Conservation (phyloP, 345 rosid genomes). For the Eucalyptus microcorys region DNA sequence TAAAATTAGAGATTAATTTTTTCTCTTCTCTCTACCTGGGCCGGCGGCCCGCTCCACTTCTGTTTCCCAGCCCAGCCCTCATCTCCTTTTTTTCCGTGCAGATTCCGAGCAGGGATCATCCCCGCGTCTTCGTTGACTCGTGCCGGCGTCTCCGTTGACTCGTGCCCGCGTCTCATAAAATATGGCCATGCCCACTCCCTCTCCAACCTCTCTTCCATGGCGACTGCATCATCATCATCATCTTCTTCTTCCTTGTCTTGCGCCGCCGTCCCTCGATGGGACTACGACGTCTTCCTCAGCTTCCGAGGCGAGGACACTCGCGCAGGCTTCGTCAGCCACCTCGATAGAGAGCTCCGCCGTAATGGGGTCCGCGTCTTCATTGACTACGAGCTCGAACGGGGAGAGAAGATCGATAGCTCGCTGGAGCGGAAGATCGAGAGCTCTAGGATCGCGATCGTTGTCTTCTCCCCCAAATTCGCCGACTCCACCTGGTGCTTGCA, state of each 20-base stretch:
- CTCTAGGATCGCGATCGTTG: neutral
- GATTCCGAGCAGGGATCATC: too few species aligned
- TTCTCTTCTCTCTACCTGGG: too few species aligned
- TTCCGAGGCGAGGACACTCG: constrained; percentile 15
- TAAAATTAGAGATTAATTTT: too few species aligned
- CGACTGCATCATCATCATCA: neutral
- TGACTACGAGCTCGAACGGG: neutral
- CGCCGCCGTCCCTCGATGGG: neutral
- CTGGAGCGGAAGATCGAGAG: constrained; percentile 3
- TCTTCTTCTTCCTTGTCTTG: neutral
- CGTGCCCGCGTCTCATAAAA: too few species aligned
- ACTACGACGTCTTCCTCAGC: constrained; percentile 17
- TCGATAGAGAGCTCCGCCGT: neutral
- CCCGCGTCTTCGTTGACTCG: too few species aligned
- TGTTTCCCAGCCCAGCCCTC: too few species aligned
- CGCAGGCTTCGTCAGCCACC: constrained; percentile 1
- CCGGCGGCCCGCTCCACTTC: too few species aligned
- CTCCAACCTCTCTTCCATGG: too few species aligned
- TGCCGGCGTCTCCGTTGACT: neutral
- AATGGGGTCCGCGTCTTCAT: neutral
- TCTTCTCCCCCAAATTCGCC: constrained; percentile 10
- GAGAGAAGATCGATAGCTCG: neutral
- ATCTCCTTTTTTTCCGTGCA: too few species aligned
- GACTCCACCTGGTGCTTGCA: constrained; percentile 7
- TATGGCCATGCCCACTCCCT: too few species aligned